phyloP scores from a whole-genome alignment of 2,329 filamentous ascomycete genomes.

The Trichoderma arundinaceum region DNA sequence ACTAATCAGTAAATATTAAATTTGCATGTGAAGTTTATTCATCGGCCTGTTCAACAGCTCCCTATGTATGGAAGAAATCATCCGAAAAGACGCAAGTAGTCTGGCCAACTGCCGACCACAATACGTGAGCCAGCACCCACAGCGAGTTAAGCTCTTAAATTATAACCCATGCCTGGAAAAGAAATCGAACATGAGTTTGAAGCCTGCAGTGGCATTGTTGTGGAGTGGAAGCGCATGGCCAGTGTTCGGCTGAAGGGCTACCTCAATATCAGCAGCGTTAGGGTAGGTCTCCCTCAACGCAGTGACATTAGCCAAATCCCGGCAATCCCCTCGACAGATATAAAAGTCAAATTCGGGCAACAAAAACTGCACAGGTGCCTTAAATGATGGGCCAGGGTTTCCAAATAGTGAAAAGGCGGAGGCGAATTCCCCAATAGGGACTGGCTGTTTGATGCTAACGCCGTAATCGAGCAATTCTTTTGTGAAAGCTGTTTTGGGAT shows the following conservation, averaged over 20 bases:
- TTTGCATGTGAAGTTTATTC: not conserved
- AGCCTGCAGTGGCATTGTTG: slow-evolving; percentile 22
- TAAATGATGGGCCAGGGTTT: slow-evolving; percentile 12
- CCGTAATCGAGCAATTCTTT: slow-evolving; percentile 20
- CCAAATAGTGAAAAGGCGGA: slow-evolving; percentile 17
- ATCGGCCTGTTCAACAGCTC: not conserved
- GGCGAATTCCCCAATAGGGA: slow-evolving; percentile 25
- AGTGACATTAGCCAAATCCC: slow-evolving; percentile 6
- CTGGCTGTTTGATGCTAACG: slow-evolving; percentile 23
- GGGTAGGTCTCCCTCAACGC: slow-evolving; percentile 17
- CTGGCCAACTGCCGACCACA: not conserved
- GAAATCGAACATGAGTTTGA: slow-evolving; percentile 25
- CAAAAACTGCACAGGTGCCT: slow-evolving; percentile 18
- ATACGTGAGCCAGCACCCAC: not conserved
- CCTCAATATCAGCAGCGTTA: slow-evolving; percentile 16
- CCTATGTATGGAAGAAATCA: not conserved
- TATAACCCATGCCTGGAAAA: slow-evolving; percentile 11
- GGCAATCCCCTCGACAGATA: slow-evolving; percentile 21
- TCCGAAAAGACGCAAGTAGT: not conserved
- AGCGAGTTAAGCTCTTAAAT: no score
- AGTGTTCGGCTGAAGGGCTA: slow-evolving; percentile 18
- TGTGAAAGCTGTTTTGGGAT: slow-evolving; percentile 21
- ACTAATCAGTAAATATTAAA: no score
- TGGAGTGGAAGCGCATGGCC: slow-evolving; percentile 25
- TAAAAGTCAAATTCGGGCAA: slow-evolving; percentile 25